Conservation (phyloP, 139 green algal genomes). For the Chlamydomonas incerta region DNA sequence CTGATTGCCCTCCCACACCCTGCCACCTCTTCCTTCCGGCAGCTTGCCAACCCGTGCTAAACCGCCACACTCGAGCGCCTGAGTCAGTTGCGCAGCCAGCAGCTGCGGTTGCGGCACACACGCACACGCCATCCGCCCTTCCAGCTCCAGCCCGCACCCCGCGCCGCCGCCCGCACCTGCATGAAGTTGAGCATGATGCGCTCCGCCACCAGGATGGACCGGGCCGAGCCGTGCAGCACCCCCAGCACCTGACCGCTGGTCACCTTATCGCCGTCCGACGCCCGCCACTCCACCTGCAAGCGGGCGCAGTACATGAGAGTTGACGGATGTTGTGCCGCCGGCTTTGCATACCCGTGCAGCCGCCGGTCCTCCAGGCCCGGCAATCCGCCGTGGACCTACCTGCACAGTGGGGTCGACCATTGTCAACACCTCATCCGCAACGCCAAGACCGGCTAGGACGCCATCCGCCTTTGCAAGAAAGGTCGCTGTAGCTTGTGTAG, state of each 20-base stretch:
- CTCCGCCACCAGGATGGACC: conserved; percentile 94
- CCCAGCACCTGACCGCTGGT: conserved; percentile 73
- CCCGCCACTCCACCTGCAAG: conserved; percentile 15
- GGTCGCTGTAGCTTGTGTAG: conserved; percentile 75
- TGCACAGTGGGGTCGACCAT: conserved; percentile 83
- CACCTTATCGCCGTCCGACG: conserved; percentile 66
- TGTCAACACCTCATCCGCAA: conserved; percentile 87
- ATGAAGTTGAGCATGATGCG: conserved; percentile 98
- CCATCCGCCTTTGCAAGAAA: conserved; percentile 96
- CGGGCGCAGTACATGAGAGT: not conserved
- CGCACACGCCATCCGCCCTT: too few species aligned
- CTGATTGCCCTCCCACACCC: too few species aligned
- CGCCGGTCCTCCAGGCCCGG: too few species aligned
- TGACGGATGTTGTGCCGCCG: too few species aligned
- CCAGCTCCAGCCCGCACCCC: too few species aligned
- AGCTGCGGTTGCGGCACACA: too few species aligned
- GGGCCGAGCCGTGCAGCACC: conserved; percentile 74
- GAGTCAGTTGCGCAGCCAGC: too few species aligned
- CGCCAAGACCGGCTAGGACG: conserved; percentile 87
- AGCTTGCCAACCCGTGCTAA: too few species aligned
- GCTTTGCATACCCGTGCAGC: too few species aligned
- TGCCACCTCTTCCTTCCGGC: too few species aligned
- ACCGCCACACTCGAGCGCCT: too few species aligned
- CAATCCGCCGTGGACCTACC: conserved; percentile 58
- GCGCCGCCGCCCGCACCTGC: conserved; percentile 74